Evolutionary conservation across 768 basidiomycete genomes (phyloP).

Genomic region (Amanita pseudoporphyria): DNA sequence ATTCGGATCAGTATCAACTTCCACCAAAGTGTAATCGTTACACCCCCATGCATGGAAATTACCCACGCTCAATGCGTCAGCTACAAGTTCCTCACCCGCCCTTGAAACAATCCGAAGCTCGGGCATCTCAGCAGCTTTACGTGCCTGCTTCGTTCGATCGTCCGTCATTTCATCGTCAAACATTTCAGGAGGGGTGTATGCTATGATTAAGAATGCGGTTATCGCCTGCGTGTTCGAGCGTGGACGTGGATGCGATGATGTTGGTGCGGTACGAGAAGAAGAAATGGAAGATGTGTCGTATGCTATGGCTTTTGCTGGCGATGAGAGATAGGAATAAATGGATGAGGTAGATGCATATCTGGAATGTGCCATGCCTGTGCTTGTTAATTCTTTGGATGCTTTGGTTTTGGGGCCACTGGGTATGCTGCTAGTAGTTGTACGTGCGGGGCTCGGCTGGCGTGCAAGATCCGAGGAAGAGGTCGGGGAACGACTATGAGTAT

Average conservation of each 20-base stretch:
- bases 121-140: slow-evolving; percentile 84
- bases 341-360: slow-evolving; percentile 1
- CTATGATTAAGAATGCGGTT: slow-evolving; percentile 78
- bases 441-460: slow-evolving; percentile 8
- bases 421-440: slow-evolving; percentile 11
- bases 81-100: slow-evolving; percentile 77
- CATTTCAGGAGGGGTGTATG: slow-evolving; percentile 75
- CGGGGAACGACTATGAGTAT: slow-evolving; percentile 2
- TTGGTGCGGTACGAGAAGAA: not conserved
- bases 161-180: slow-evolving; percentile 64
- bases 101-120: slow-evolving; percentile 89
- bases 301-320: not conserved
- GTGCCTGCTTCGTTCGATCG: slow-evolving; percentile 64
- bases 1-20: slow-evolving; percentile 20
- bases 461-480: slow-evolving; percentile 11
- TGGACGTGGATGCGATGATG: not conserved
- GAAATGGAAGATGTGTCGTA: not conserved
- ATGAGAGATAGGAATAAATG: not conserved
- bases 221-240: slow-evolving; percentile 20
- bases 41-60: slow-evolving; percentile 82
- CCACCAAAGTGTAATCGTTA: slow-evolving; percentile 79
- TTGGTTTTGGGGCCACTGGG: slow-evolving; percentile 6
- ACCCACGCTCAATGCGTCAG: slow-evolving; percentile 72
- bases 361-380: not conserved
- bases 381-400: not conserved